These are phyloP conservation scores for Erodium texanum DNA, from an alignment of 441 rosid genomes.

Conservation along the genomic window DNA sequence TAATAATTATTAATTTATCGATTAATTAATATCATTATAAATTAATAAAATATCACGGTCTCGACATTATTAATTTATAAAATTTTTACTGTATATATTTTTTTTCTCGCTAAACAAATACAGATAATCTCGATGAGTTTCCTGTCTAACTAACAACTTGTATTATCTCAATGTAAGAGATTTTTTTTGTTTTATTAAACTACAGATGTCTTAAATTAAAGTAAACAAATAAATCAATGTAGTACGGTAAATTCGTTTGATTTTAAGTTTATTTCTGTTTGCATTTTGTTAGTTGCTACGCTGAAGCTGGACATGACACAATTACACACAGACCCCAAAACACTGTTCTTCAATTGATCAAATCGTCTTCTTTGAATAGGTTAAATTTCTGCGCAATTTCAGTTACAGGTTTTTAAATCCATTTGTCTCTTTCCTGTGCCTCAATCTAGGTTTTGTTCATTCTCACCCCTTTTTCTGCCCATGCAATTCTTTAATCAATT, in stretches of 20 bases:
- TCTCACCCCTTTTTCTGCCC: not conserved
- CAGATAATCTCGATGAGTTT: too few relatives aligned
- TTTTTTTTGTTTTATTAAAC: not conserved
- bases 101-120: too few relatives aligned
- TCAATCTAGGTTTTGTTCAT: conserved; percentile 7
- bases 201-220: not conserved
- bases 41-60: too few relatives aligned
- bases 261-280: not conserved
- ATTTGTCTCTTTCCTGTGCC: not conserved
- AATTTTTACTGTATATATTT: too few relatives aligned
- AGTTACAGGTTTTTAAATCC: not conserved
- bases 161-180: not conserved
- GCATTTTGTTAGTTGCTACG: not conserved
- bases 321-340: not conserved
- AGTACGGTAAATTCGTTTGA: too few relatives aligned
- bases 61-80: too few relatives aligned
- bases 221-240: too few relatives aligned
- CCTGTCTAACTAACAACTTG: too few relatives aligned
- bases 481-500: not conserved
- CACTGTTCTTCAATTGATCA: conserved; percentile 7
- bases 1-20: too few relatives aligned
- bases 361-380: not conserved
- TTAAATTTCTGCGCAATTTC: not conserved
- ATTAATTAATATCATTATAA: too few relatives aligned
- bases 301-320: not conserved